Percentiles rank a stretch among this genome's conserved stretches.
phyloP scores from a whole-genome alignment of 2,329 filamentous ascomycete species.

The Byssochlamys sp. region DNA sequence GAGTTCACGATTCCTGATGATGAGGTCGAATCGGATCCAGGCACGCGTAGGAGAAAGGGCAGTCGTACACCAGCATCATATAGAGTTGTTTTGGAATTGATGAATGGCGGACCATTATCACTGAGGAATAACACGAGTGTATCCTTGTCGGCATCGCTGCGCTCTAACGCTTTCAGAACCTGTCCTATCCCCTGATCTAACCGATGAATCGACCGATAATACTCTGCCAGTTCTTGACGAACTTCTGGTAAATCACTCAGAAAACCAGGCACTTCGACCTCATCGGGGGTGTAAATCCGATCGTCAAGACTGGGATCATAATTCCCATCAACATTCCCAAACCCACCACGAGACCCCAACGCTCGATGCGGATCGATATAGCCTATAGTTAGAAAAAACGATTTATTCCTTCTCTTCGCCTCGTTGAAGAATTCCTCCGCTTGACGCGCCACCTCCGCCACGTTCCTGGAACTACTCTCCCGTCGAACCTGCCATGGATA shows the following conservation, averaged over 20 bases:
- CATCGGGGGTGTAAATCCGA: slow-evolving; percentile 17
- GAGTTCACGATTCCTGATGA: slow-evolving; percentile 25
- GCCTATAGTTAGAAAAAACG: slow-evolving; percentile 41
- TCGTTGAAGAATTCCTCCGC: slow-evolving; percentile 31
- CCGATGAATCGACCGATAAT: slow-evolving; percentile 32
- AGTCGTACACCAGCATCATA: slow-evolving; percentile 41
- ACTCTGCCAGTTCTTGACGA: slow-evolving; percentile 36
- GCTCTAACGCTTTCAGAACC: slow-evolving; percentile 19
- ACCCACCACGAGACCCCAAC: slow-evolving; percentile 28
- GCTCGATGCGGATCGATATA: slow-evolving; percentile 42
- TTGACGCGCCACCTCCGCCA: slow-evolving; percentile 31
- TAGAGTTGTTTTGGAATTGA: slow-evolving; percentile 45
- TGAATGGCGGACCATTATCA: slow-evolving; percentile 42
- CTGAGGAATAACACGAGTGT: slow-evolving; percentile 41
- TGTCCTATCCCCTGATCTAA: slow-evolving; percentile 30
- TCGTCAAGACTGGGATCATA: slow-evolving; percentile 17
- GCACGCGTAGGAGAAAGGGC: slow-evolving; percentile 34
- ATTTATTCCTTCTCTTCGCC: slow-evolving; percentile 19
- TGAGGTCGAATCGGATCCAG: slow-evolving; percentile 10
- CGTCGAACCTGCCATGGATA: slow-evolving; percentile 38
- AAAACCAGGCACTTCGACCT: slow-evolving; percentile 35
- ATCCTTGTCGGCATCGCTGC: slow-evolving; percentile 14
- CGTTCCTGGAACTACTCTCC: slow-evolving; percentile 37
- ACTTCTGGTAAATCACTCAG: slow-evolving; percentile 34
- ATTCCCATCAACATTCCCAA: slow-evolving; percentile 34